Evolutionary conservation across 345 rosid species (phyloP).

Genomic region (Corchorus olitorius): DNA sequence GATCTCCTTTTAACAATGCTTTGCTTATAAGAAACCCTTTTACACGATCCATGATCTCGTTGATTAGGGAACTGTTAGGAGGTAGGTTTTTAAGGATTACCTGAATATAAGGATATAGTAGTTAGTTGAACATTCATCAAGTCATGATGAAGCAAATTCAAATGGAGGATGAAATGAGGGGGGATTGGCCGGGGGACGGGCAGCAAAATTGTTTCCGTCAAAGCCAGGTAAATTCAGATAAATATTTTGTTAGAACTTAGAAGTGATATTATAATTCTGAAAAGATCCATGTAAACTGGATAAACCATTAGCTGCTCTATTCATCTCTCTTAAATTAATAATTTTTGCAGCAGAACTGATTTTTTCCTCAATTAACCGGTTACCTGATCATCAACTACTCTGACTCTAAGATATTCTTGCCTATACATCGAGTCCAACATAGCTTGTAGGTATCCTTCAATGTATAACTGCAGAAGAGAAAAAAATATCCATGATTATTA

Average conservation of each 20-base stretch:
- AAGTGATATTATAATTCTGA: conserved; percentile 7
- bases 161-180: neutral
- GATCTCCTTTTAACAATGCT: conserved; percentile 87
- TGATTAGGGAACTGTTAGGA: conserved; percentile 82
- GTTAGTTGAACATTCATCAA: conserved; percentile 10
- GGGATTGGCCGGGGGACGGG: neutral
- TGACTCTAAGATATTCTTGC: conserved; percentile 92
- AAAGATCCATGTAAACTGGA: neutral
- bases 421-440: conserved; percentile 86
- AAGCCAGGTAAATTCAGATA: neutral
- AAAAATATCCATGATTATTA: neutral
- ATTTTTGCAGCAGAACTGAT: neutral
- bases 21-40: conserved; percentile 85
- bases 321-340: neutral
- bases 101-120: conserved; percentile 35
- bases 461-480: conserved; percentile 63
- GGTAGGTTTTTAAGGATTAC: conserved; percentile 88
- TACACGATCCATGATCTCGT: conserved; percentile 89
- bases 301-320: neutral
- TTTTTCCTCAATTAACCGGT: conserved; percentile 1
- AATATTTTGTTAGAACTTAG: conserved; percentile 7
- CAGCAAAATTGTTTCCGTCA: neutral
- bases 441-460: conserved; percentile 97
- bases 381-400: conserved; percentile 92
- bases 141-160: neutral